Percentiles rank a stretch among this genome's conserved stretches.
Conservation (phyloP, 78 protist genomes). For the Chrysochromulina tobinii region DNA sequence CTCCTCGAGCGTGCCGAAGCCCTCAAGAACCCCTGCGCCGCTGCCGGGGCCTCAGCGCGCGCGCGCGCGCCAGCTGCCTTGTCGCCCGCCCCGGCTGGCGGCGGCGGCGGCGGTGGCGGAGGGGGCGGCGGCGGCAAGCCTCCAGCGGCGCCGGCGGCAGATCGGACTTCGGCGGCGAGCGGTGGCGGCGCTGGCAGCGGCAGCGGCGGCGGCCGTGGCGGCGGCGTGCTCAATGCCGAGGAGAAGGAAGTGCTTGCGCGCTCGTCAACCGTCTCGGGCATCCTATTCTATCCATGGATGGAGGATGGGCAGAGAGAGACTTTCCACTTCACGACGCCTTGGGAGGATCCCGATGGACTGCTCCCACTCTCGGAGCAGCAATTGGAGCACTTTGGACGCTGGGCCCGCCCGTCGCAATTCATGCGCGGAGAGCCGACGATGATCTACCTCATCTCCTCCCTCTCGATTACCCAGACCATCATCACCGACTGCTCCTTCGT, state of each 20-base stretch:
- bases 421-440: slow-evolving; percentile 11
- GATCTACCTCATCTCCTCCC: neutral
- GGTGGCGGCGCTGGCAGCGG: neutral
- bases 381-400: neutral
- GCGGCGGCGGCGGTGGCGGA: neutral
- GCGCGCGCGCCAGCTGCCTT: neutral
- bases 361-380: slow-evolving; percentile 12
- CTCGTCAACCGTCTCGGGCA: neutral
- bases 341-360: slow-evolving; percentile 9
- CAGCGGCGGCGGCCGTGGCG: too few species aligned
- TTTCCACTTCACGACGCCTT: neutral
- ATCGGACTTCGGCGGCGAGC: neutral
- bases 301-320: neutral
- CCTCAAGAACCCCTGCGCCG: neutral
- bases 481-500: slow-evolving; percentile 58
- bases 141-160: neutral
- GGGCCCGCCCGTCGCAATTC: slow-evolving; percentile 5
- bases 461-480: slow-evolving; percentile 28
- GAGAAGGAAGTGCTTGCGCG: neutral
- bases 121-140: neutral
- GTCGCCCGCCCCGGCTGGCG: neutral
- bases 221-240: neutral
- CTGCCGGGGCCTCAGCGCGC: neutral
- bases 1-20: neutral
- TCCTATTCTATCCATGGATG: neutral